Evolutionary conservation across 164 flowering plant genomes (phyloP).

Genomic region (Aristolochia contorta): DNA sequence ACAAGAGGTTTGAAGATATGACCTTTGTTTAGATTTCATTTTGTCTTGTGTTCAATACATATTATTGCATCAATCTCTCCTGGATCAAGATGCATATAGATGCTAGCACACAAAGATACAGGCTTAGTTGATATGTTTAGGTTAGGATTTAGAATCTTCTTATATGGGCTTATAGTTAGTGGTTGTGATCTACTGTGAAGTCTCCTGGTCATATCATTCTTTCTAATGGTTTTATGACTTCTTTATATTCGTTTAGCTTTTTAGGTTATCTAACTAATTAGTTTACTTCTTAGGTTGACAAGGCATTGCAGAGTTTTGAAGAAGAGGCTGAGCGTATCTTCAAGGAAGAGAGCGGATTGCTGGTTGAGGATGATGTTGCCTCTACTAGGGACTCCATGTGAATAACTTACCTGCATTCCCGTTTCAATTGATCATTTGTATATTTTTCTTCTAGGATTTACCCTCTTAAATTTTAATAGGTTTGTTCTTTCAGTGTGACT

Average conservation of each 20-base stretch:
- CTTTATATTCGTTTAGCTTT: neutral
- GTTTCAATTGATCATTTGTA: neutral
- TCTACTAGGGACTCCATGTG: constrained; percentile 94
- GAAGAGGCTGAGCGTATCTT: constrained; percentile 89
- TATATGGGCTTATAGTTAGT: too few relatives aligned
- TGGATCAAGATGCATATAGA: too few relatives aligned
- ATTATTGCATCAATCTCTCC: too few relatives aligned
- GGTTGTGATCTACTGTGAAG: too few relatives aligned
- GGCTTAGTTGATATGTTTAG: too few relatives aligned
- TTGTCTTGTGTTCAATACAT: too few relatives aligned
- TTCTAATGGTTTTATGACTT: neutral
- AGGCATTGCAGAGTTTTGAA: constrained; percentile 87
- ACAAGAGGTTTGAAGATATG: constrained; percentile 51
- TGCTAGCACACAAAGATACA: too few relatives aligned
- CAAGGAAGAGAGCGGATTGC: constrained; percentile 78
- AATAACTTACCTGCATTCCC: constrained; percentile 1
- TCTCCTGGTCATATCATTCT: neutral
- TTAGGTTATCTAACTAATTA: neutral
- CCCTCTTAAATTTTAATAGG: neutral
- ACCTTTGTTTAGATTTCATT: too few relatives aligned
- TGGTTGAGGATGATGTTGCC: constrained; percentile 92
- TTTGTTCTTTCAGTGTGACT: neutral
- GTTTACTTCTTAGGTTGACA: constrained; percentile 65
- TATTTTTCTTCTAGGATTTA: neutral
- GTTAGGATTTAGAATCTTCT: too few relatives aligned